Evolutionary conservation across 164 flowering plant genomes (phyloP).

Genomic region (Magnolia kwangsiensis): DNA sequence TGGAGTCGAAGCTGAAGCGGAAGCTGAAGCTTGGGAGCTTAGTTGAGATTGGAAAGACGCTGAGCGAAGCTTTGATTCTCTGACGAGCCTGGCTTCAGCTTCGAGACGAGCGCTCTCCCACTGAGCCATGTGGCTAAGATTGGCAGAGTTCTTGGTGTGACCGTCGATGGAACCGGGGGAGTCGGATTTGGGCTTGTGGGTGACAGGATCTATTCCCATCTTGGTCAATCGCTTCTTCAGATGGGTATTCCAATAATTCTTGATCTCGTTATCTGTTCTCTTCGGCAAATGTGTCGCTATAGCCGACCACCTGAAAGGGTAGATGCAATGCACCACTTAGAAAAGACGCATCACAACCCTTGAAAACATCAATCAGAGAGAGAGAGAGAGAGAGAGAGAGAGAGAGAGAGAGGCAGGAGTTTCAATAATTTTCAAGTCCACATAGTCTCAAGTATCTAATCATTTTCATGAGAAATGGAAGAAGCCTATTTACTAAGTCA

Average conservation of each 20-base stretch:
- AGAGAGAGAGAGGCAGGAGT: background rate
- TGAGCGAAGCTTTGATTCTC: constrained; percentile 67
- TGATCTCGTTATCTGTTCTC: constrained; percentile 57
- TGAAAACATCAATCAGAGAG: background rate
- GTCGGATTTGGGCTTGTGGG: constrained; percentile 83
- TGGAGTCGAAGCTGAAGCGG: background rate
- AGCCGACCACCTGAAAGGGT: constrained; percentile 76
- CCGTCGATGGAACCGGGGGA: constrained; percentile 40
- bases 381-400: background rate
- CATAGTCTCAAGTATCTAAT: too few relatives aligned
- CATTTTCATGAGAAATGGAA: background rate
- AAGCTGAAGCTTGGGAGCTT: background rate
- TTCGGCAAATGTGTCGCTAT: constrained; percentile 76
- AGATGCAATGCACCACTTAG: background rate
- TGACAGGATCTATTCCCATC: constrained; percentile 93
- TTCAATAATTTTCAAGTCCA: too few relatives aligned
- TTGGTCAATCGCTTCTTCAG: constrained; percentile 80
- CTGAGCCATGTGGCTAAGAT: constrained; percentile 89
- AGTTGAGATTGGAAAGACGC: constrained; percentile 15
- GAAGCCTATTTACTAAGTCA: background rate
- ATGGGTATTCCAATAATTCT: constrained; percentile 87
- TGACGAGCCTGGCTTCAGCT: constrained; percentile 78
- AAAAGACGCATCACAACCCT: background rate
- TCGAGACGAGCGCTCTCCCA: constrained; percentile 97
- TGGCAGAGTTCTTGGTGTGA: constrained; percentile 57